Evolutionary conservation across 2,329 filamentous ascomycete species (phyloP).

Genomic region (Cytospora piceae): DNA sequence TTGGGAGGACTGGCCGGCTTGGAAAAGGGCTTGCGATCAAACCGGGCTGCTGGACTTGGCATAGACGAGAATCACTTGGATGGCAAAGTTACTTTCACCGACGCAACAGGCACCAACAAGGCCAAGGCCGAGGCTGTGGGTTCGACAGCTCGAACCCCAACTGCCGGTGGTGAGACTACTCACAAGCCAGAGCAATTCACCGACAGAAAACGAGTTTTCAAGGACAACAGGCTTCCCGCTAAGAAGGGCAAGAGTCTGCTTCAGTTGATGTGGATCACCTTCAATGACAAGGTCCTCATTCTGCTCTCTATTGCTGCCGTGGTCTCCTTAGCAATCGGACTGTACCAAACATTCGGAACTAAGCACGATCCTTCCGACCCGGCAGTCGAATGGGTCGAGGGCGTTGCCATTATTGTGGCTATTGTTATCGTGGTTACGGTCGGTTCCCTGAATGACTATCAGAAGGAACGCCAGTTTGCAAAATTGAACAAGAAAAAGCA

Average conservation of each 20-base stretch:
- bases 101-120: constrained; percentile 57
- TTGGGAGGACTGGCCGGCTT: constrained; percentile 78
- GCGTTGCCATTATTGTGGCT: constrained; percentile 80
- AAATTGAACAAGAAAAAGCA: constrained; percentile 80
- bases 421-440: constrained; percentile 78
- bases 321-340: constrained; percentile 73
- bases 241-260: constrained; percentile 76
- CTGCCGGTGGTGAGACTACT: neutral
- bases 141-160: constrained; percentile 16
- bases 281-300: constrained; percentile 81
- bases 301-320: constrained; percentile 71
- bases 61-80: constrained; percentile 71
- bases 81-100: constrained; percentile 71
- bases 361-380: constrained; percentile 55
- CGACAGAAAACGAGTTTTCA: constrained; percentile 72
- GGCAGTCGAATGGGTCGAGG: constrained; percentile 77
- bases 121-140: constrained; percentile 39
- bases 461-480: constrained; percentile 80
- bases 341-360: constrained; percentile 74
- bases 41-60: constrained; percentile 74
- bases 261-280: constrained; percentile 79
- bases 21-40: constrained; percentile 76
- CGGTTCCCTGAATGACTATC: constrained; percentile 77
- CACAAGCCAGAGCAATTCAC: constrained; percentile 45
- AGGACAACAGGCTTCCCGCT: constrained; percentile 72